Evolutionary conservation across 768 basidiomycete genomes (phyloP).

Genomic region (Ramaria rubella): DNA sequence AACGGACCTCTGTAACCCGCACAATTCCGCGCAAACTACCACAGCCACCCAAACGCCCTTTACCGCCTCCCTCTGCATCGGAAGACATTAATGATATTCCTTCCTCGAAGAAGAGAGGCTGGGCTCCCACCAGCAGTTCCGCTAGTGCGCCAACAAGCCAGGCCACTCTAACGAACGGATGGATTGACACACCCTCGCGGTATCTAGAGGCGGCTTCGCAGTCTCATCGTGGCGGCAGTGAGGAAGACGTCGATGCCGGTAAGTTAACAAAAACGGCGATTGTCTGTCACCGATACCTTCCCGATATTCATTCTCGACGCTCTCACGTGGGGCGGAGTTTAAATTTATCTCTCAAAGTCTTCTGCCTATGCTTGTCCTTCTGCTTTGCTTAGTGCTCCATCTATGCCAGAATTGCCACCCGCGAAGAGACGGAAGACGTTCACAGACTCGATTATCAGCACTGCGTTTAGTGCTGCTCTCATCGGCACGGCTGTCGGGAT

Average conservation of each 20-base stretch:
- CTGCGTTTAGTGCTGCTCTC: constrained; percentile 77
- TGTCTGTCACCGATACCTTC: not conserved
- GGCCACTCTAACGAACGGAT: constrained; percentile 51
- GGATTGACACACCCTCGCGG: constrained; percentile 63
- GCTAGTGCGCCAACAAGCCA: constrained; percentile 47
- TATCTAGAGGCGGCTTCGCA: constrained; percentile 35
- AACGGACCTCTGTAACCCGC: not conserved
- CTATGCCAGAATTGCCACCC: constrained; percentile 58
- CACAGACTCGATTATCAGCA: constrained; percentile 76
- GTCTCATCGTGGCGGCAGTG: not conserved
- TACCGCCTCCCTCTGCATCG: constrained; percentile 15
- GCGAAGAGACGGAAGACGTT: constrained; percentile 75
- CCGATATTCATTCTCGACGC: not conserved
- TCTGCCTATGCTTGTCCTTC: constrained; percentile 19
- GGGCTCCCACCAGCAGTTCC: constrained; percentile 59
- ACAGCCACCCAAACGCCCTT: constrained; percentile 17
- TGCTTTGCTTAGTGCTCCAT: constrained; percentile 2
- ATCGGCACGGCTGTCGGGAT: constrained; percentile 83
- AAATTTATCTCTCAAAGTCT: too few relatives aligned
- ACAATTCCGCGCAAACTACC: constrained; percentile 1
- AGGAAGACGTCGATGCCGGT: constrained; percentile 35
- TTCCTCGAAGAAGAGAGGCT: constrained; percentile 57
- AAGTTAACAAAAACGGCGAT: not conserved
- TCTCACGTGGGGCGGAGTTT: constrained; percentile 18
- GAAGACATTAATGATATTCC: constrained; percentile 20